A percentile compares a stretch with the other conserved stretches of the same genome.
Conservation (phyloP, 208 protist genomes). For the Crithidia acanthocephali region DNA sequence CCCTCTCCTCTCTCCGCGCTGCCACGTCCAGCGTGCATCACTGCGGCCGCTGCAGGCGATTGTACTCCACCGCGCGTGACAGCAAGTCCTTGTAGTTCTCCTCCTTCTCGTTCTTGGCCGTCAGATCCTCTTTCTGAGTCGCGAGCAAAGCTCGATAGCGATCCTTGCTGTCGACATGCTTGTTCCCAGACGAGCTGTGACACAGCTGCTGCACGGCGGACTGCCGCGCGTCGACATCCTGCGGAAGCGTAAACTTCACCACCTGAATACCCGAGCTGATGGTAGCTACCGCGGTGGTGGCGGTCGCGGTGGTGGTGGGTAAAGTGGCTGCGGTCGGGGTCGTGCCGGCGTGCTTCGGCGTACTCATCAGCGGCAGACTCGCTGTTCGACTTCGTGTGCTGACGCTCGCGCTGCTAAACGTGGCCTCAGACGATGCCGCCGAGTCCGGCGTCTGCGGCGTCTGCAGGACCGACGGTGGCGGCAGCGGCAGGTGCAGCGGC, state of each 20-base stretch:
- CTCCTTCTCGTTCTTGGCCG: conserved; percentile 39
- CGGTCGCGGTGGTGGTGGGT: not conserved
- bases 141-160: conserved; percentile 56
- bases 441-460: conserved; percentile 3
- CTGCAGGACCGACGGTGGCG: not conserved
- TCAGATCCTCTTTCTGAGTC: conserved; percentile 52
- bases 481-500: not conserved
- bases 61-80: conserved; percentile 59
- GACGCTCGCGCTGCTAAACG: not conserved
- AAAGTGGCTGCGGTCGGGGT: too few species aligned
- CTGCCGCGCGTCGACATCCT: conserved; percentile 47
- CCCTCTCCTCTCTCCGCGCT: too few species aligned
- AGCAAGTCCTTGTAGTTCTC: conserved; percentile 67
- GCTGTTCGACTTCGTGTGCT: not conserved
- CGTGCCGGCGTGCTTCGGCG: not conserved
- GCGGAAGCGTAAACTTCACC: conserved; percentile 66
- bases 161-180: conserved; percentile 72
- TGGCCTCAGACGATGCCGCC: too few species aligned
- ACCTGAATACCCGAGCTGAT: conserved; percentile 52
- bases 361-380: not conserved
- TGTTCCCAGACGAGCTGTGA: conserved; percentile 39
- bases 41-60: conserved; percentile 24
- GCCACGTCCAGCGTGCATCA: conserved; percentile 10
- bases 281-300: not conserved
- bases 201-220: conserved; percentile 73